These are phyloP conservation scores for Mikania micrantha DNA, from an alignment of 129 eudicot species.

Conservation along the genomic window DNA sequence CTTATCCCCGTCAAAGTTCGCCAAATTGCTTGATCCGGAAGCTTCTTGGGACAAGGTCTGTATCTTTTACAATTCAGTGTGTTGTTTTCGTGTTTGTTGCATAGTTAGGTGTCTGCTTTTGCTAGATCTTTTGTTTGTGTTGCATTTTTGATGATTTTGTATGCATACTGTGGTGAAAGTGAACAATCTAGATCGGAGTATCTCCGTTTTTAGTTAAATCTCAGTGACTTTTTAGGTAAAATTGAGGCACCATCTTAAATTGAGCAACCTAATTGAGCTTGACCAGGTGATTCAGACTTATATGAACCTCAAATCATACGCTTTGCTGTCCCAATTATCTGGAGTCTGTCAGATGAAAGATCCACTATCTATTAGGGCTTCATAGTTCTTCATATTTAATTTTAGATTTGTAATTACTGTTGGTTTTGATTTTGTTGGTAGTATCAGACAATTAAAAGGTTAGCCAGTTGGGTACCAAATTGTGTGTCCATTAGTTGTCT, in stretches of 20 bases:
- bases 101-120: neutral
- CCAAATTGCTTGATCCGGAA: conserved; percentile 70
- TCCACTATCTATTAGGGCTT: neutral
- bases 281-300: neutral
- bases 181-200: neutral
- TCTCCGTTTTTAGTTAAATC: neutral
- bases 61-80: neutral
- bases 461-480: neutral
- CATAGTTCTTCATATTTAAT: neutral
- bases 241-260: neutral
- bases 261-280: neutral
- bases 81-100: too few species aligned
- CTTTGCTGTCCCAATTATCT: neutral
- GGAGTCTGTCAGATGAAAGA: neutral
- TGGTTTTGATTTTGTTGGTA: neutral
- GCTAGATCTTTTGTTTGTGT: neutral
- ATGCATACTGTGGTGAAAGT: neutral
- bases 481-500: too few species aligned
- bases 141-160: neutral
- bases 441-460: neutral
- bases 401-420: neutral
- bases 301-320: neutral
- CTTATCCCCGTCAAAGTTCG: conserved; percentile 56
- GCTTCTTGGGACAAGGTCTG: conserved; percentile 86
- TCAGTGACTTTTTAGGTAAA: neutral